These are phyloP conservation scores for Aspergillus ibericus DNA, from an alignment of 2,329 filamentous ascomycete species.

Conservation along the genomic window DNA sequence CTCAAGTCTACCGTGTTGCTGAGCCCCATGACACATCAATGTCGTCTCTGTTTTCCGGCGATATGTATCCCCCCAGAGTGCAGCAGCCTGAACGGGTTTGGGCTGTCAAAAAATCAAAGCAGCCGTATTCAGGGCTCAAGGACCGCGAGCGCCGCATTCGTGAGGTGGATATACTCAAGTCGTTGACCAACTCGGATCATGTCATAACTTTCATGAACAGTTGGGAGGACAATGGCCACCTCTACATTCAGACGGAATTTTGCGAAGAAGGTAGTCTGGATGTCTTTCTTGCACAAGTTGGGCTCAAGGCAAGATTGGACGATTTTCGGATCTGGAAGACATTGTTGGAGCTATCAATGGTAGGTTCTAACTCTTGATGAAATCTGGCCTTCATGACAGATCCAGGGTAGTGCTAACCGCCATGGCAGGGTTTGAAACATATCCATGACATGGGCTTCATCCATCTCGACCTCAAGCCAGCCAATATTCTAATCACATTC, in stretches of 20 bases:
- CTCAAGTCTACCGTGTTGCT: conserved; percentile 81
- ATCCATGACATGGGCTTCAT: conserved; percentile 87
- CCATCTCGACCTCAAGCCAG: conserved; percentile 66
- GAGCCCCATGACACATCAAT: conserved; percentile 38
- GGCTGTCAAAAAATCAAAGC: conserved; percentile 90
- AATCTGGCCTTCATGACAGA: background rate
- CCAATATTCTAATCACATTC: conserved; percentile 66
- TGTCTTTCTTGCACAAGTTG: conserved; percentile 78
- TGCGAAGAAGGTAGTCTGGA: conserved; percentile 93
- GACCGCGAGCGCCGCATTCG: conserved; percentile 82
- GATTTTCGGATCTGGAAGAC: conserved; percentile 99
- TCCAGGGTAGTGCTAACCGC: conserved; percentile 10
- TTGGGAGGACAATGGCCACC: conserved; percentile 81
- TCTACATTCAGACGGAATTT: conserved; percentile 97
- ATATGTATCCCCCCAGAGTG: conserved; percentile 55
- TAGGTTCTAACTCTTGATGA: conserved; percentile 42
- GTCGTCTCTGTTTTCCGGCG: conserved; percentile 43
- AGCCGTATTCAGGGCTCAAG: conserved; percentile 72
- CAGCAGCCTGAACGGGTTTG: conserved; percentile 64
- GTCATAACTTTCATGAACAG: conserved; percentile 79
- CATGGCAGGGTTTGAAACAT: conserved; percentile 72
- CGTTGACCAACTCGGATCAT: conserved; percentile 78
- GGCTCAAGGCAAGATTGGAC: conserved; percentile 81
- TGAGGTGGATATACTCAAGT: conserved; percentile 76
- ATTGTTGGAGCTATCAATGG: conserved; percentile 77